phyloP scores from a whole-genome alignment of 2,329 filamentous ascomycete genomes.

The Thielaviopsis euricoi region DNA sequence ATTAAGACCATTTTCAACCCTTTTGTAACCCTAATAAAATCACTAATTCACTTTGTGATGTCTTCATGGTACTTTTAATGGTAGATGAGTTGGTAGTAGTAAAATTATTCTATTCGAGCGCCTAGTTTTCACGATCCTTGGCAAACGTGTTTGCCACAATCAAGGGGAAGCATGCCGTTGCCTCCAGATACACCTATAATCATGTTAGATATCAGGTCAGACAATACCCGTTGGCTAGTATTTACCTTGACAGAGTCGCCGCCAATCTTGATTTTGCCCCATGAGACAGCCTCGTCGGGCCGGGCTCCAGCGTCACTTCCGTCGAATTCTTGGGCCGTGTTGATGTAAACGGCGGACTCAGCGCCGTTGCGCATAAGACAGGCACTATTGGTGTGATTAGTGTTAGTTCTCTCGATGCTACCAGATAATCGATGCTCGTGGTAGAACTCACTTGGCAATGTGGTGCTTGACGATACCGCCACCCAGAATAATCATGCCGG shows the following conservation, averaged over 20 bases:
- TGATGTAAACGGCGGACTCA: slow-evolving; percentile 93
- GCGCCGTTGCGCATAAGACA: slow-evolving; percentile 96
- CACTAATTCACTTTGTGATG: background rate
- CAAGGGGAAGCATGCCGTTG: slow-evolving; percentile 47
- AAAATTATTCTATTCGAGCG: background rate
- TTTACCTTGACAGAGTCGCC: slow-evolving; percentile 76
- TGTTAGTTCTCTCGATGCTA: background rate
- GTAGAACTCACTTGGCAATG: slow-evolving; percentile 53
- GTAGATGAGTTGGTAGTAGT: too few species aligned
- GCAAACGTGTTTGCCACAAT: slow-evolving; percentile 54
- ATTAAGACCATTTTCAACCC: too few species aligned
- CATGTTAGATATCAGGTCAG: background rate
- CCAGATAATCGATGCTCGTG: background rate
- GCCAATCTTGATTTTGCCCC: slow-evolving; percentile 91
- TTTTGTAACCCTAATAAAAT: background rate
- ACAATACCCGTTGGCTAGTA: background rate
- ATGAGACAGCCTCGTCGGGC: slow-evolving; percentile 92
- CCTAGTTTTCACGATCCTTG: slow-evolving; percentile 24
- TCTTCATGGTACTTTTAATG: background rate
- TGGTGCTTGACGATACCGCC: slow-evolving; percentile 96
- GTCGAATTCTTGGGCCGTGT: slow-evolving; percentile 94
- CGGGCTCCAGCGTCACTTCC: slow-evolving; percentile 89
- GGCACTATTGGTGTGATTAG: slow-evolving; percentile 29
- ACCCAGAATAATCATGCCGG: slow-evolving; percentile 89
- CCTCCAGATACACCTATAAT: slow-evolving; percentile 45